These are phyloP conservation scores for Larix sibirica DNA, from an alignment of 83 land plant species.

Conservation along the genomic window DNA sequence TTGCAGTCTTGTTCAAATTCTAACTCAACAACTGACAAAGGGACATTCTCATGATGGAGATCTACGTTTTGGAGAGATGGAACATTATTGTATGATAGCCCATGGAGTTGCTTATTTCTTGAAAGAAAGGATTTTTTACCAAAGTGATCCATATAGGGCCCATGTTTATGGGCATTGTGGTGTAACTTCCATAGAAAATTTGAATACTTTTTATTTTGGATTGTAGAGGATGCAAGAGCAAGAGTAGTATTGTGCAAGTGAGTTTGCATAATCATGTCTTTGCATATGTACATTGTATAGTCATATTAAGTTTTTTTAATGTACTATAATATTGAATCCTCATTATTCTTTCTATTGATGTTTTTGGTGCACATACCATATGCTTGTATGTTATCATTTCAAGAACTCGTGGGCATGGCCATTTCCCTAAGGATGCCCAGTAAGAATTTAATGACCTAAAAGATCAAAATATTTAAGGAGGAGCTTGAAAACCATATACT, in stretches of 20 bases:
- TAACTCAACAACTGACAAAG: conserved; percentile 97
- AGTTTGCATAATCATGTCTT: background rate
- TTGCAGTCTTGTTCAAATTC: conserved; percentile 98
- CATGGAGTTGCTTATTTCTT: conserved; percentile 98
- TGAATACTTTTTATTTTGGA: conserved; percentile 94
- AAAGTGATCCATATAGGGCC: conserved; percentile 96
- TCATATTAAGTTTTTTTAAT: background rate
- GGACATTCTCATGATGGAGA: conserved; percentile 99
- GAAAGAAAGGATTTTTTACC: conserved; percentile 94
- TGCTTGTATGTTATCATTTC: conserved; percentile 96
- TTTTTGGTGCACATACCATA: conserved; percentile 95
- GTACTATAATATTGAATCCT: background rate
- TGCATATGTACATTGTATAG: background rate
- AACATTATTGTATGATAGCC: conserved; percentile 35
- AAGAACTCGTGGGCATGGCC: conserved; percentile 92
- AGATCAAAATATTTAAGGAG: conserved; percentile 57
- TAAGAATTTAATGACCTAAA: conserved; percentile 59
- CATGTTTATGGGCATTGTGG: conserved; percentile 97
- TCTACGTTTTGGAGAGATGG: conserved; percentile 96
- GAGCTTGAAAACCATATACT: background rate
- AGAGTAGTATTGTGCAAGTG: conserved; percentile 98
- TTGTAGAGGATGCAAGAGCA: conserved; percentile 98
- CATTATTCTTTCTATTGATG: background rate
- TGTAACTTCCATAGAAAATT: conserved; percentile 92
- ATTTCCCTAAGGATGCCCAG: conserved; percentile 72